Conservation (phyloP, 2,329 filamentous ascomycete species). For the Neopestalotiopsis sp. region DNA sequence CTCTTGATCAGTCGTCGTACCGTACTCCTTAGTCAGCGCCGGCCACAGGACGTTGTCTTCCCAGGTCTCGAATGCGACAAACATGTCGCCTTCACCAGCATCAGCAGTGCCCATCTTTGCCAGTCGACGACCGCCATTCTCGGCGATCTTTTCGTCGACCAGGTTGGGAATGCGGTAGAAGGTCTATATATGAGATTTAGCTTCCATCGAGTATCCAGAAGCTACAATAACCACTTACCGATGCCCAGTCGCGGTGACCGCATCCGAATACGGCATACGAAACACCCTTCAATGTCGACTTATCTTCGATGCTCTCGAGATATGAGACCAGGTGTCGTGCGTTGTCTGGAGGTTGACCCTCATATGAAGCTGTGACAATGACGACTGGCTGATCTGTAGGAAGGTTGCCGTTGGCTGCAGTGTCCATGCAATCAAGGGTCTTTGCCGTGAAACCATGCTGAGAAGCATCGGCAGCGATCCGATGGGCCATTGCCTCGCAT, state of each 20-base stretch:
- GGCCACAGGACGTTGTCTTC: constrained; percentile 62
- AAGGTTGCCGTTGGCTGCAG: constrained; percentile 54
- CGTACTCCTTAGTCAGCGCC: constrained; percentile 45
- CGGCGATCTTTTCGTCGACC: constrained; percentile 59
- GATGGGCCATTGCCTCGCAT: constrained; percentile 59
- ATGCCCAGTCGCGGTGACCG: constrained; percentile 56
- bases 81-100: constrained; percentile 68
- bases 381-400: constrained; percentile 54
- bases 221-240: constrained; percentile 63
- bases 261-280: constrained; percentile 64
- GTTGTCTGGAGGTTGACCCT: constrained; percentile 64
- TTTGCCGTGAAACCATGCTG: constrained; percentile 52
- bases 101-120: constrained; percentile 62
- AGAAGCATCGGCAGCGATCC: constrained; percentile 51
- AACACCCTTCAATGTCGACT: constrained; percentile 47
- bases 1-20: constrained; percentile 38
- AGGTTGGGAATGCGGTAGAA: constrained; percentile 61
- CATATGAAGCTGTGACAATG: constrained; percentile 62
- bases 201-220: constrained; percentile 45
- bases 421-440: constrained; percentile 52
- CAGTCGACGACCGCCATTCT: constrained; percentile 52
- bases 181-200: constrained; percentile 9
- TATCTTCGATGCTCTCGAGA: constrained; percentile 49
- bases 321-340: constrained; percentile 60
- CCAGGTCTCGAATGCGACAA: constrained; percentile 72